Base-by-base conservation (phyloP, 1,284 basidiomycete species). In the Cryptococcus sp. region DNA sequence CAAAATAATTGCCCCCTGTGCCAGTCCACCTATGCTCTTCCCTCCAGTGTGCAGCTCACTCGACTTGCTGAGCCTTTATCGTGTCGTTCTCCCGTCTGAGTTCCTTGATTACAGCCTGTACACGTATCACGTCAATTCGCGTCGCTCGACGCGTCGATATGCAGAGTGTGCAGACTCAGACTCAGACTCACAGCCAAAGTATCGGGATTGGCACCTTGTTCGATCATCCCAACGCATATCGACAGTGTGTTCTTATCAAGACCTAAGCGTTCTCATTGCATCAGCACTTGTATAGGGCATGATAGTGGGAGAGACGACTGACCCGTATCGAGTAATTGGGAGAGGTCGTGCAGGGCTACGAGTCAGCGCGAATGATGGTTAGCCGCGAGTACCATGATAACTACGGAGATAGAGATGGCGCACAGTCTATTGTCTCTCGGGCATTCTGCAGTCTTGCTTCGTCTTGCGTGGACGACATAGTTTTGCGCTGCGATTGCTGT, bases 151-250 rank as follows among this genome's bases (percentile, higher is more conserved):
- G 52, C 41, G 51, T 20, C 40, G 46, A 45, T 6, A 47, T 35
- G 11, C 50, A 39, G 15, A 19, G n/a, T 6, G n/a, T 22, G 42
- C 17, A 40, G 17, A 38, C 10, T n/a, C 19, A 40, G 17, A 38
- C 10, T n/a, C 19, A 41, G 17, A 64, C 72, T 58, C 51, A 77
- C 76, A 20, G 76, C 76, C 1, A 78, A 63, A 3, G 74, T 72
- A 58, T 78, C 76, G 2, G 76, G 76, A 60, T 76, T 77, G 22
- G 76, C 70, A 38, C 76, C 76, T 10, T 66, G 66, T 61, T 78
- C 76, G 20, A 78, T 75, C 76, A 78, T 77, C 7, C 73, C 71
- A 13, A 77, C 70, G 58, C 76, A 78, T 43, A 76, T 70, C 5
- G 68, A 71, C 13, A 78, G 61, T 8, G 73, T 70, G 52, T 76